Evolutionary conservation across 129 eudicot genomes (phyloP), one percentile per base, ranked within the genome.

Genomic region (Chrysanthemum lavandulifolium): DNA sequence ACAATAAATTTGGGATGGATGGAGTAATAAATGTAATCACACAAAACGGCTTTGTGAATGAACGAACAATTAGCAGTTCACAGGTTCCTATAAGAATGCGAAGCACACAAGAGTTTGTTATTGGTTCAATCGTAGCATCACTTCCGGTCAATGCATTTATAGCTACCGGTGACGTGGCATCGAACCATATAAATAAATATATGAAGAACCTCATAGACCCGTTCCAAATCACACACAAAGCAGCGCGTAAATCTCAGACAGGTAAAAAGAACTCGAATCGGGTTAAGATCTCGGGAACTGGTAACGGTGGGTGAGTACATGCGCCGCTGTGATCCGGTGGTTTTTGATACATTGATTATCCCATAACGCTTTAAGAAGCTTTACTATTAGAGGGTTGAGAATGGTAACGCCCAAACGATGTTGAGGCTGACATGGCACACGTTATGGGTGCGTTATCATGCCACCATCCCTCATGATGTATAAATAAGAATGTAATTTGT

Each of bases 151-250:
- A 12, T 29, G 95, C 91, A 10, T 58, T 49, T 75, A 19, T 29
- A 10, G 86, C 91, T 91, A 83, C 91, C 83, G 84, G 78, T 82
- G 85, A 87, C 91, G 97, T 91, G 95, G 97, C 97, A 85, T 87
- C 85, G 78, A 72, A 90, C 97, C 94, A 47, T 5, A 4, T n/a
- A 9, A 65, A 65, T 14, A 31, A 3, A 5, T 31, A 31, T 0
- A 31, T 3, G 8, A 78, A 47, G 15, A 72, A 65, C 85, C 91
- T 88, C 91, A 85, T 88, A 83, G 85, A 78, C 91, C 95, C 95
- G 89, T 88, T 88, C 49, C 84, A 81, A 85, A 83, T 85, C 95
- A 85, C 80, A 65, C 91, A 85, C 91, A 67, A 19, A 51, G 74
- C 65, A 27, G 48, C 47, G 25, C n/a, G 16, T 16, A 3, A 33